phyloP scores from a whole-genome alignment of 768 basidiomycete species.

The Cystobasidiopsis lactophilus region DNA sequence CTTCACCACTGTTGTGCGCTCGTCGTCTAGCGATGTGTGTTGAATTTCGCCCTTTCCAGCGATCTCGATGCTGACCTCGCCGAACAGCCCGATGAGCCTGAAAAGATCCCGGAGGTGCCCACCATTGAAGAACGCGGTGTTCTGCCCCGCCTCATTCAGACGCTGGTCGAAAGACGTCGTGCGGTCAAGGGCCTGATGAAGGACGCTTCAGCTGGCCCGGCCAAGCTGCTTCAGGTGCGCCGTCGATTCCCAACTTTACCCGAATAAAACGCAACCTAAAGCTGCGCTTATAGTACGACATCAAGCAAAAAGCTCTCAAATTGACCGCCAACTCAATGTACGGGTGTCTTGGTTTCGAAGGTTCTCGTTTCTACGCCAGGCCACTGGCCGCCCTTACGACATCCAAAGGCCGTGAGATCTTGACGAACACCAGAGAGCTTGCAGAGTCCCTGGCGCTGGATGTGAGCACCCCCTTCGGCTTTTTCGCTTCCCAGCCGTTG shows the following conservation, averaged over 20 bases:
- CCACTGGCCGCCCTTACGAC: conserved; percentile 95
- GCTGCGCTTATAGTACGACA: conserved; percentile 47
- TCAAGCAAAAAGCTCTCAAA: conserved; percentile 90
- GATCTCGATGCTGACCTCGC: background rate
- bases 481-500: background rate
- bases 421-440: conserved; percentile 76
- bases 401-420: conserved; percentile 88
- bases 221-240: conserved; percentile 60
- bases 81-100: conserved; percentile 38
- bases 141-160: conserved; percentile 92
- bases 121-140: conserved; percentile 48
- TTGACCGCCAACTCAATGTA: conserved; percentile 99
- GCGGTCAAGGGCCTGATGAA: conserved; percentile 92
- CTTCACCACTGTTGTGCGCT: conserved; percentile 74
- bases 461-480: conserved; percentile 31
- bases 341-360: conserved; percentile 93
- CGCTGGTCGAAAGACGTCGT: conserved; percentile 66
- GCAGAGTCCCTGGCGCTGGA: conserved; percentile 77
- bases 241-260: no score
- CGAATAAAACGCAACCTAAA: background rate
- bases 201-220: conserved; percentile 41
- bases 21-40: background rate
- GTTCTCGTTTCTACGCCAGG: conserved; percentile 85
- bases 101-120: conserved; percentile 77
- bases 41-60: no score